Evolutionary conservation across 2,329 filamentous ascomycete species (phyloP).

Genomic region (Biscogniauxia marginata): DNA sequence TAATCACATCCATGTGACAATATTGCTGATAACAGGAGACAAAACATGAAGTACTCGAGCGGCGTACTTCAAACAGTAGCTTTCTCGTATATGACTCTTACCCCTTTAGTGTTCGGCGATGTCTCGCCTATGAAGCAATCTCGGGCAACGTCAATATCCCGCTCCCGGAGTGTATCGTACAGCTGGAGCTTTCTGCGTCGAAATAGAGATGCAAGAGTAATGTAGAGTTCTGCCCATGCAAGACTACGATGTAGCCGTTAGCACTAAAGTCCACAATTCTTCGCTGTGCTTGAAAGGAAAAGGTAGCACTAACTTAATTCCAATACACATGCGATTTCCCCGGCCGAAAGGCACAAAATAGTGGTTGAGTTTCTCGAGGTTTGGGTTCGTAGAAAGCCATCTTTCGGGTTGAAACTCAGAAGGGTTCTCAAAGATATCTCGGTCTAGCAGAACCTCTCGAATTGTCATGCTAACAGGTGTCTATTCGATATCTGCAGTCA

Average conservation of each 20-base stretch:
- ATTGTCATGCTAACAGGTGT: conserved; percentile 19
- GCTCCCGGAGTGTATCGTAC: conserved; percentile 1
- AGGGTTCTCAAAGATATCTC: conserved; percentile 13
- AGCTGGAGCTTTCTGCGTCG: background rate
- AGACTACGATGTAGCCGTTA: too few species aligned
- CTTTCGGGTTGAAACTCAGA: conserved; percentile 15
- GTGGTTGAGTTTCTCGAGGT: conserved; percentile 13
- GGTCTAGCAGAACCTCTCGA: conserved; percentile 17
- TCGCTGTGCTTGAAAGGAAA: too few species aligned
- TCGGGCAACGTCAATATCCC: conserved; percentile 4
- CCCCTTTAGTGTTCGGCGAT: conserved; percentile 1
- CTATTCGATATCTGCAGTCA: conserved; percentile 2
- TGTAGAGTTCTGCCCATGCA: conserved; percentile 5
- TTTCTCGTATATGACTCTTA: conserved; percentile 2
- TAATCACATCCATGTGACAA: too few species aligned
- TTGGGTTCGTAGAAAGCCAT: conserved; percentile 16
- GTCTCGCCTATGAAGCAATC: conserved; percentile 10
- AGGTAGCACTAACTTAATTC: conserved; percentile 14
- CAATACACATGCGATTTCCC: conserved; percentile 16
- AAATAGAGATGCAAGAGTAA: conserved; percentile 3
- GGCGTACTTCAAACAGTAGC: too few species aligned
- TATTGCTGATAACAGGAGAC: too few species aligned
- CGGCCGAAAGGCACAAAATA: conserved; percentile 12
- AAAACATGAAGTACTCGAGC: too few species aligned
- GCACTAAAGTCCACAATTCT: too few species aligned